Conservation (phyloP, 768 basidiomycete species). For the Mycena latifolia region DNA sequence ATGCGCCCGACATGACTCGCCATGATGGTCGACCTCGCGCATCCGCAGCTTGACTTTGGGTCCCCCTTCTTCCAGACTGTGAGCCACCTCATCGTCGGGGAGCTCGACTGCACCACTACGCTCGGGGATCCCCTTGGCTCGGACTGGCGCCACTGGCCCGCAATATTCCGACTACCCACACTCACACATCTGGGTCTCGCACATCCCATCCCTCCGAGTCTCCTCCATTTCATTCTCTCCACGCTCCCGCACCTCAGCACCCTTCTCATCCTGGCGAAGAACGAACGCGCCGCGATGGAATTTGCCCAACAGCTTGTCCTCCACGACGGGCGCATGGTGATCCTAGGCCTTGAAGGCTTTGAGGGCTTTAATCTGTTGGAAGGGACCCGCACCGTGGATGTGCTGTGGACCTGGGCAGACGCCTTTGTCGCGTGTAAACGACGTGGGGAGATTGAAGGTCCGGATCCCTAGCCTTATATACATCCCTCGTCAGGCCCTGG, state of each 20-base stretch:
- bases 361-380: not conserved
- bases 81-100: not conserved
- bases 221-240: not conserved
- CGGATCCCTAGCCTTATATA: too few species aligned
- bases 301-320: too few species aligned
- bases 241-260: not conserved
- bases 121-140: not conserved
- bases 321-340: not conserved
- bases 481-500: too few species aligned
- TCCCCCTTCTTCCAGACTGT: not conserved
- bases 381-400: not conserved
- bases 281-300: not conserved
- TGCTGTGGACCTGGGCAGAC: not conserved
- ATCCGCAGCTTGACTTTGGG: not conserved
- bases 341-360: not conserved
- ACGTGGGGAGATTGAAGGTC: too few species aligned
- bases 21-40: not conserved
- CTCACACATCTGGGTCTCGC: slow-evolving; percentile 9
- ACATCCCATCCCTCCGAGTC: too few species aligned
- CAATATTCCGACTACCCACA: not conserved
- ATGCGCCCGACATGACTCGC: slow-evolving; percentile 1
- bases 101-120: not conserved
- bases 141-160: not conserved
- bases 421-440: not conserved
- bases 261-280: not conserved